Evolutionary conservation across 2,329 filamentous ascomycete species (phyloP), one percentile per base, ranked within the genome.

Genomic region (Xylariaceae sp.): DNA sequence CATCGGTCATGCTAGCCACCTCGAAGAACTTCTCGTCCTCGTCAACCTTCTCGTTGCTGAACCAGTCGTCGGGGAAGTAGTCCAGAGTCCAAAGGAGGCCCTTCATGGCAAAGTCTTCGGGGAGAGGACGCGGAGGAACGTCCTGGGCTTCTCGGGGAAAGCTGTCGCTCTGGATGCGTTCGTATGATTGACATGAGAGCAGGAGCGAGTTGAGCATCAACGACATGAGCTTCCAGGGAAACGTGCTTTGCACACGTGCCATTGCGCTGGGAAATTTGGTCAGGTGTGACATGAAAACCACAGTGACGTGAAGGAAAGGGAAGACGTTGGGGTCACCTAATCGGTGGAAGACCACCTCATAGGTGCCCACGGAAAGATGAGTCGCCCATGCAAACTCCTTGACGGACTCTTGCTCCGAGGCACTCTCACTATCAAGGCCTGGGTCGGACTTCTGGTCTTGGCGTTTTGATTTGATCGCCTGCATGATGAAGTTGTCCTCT

Each of bases 11-110:
- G 0, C 73, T 79, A 0, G 75, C 58, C 0, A 72, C 56, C 46
- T 84, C 80, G 29, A 83, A 70, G 12, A 69, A 70, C 26, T 77
- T 71, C 39, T 83, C 79, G 9, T 81, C 76, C n/a, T 83, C 79
- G 17, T 83, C 78, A 5, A 77, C 65, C 37, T 70, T 68, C 2
- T 69, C 66, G 7, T 67, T 64, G 0, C 52, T 44, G 47, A 84
- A 84, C 72, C 74, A 83, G 1, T 64, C 58, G 0, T 55, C 36
- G 0, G 78, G 77, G 33, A 73, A 78, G 36, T 80, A 80, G 9
- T 64, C 61, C 2, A 75, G 65, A 0, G 68, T 62, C 62, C 76
- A 84, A 2, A 77, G 52, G 2, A 83, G 59, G 0, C 82, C 82
- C 1, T 78, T 66, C 35, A 85, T 67, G 0, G 72, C 66, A 43